Percentiles rank a stretch among this genome's conserved stretches.
Evolutionary conservation across 129 eudicot genomes (phyloP).

Genomic region (Flaveria bidentis): DNA sequence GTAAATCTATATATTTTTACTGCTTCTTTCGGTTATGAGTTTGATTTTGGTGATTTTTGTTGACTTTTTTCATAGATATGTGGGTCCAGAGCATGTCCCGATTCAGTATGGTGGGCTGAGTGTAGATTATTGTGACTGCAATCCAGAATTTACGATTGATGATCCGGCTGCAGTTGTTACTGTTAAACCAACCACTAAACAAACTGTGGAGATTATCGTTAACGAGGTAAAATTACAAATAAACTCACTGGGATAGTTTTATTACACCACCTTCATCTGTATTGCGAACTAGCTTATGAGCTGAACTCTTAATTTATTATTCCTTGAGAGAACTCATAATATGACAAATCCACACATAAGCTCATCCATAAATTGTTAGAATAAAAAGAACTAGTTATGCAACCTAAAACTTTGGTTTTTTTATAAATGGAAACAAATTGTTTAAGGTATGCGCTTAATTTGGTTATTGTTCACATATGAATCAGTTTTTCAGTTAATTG

Average conservation of each 20-base stretch:
- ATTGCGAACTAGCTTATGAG: neutral
- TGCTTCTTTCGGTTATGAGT: neutral
- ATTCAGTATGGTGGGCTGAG: conserved; percentile 19
- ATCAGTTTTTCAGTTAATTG: neutral
- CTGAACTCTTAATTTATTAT: neutral
- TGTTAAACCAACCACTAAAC: conserved; percentile 13
- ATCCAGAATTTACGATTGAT: conserved; percentile 11
- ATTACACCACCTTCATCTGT: neutral
- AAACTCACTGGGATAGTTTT: neutral
- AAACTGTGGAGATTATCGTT: conserved; percentile 12
- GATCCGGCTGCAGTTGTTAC: conserved; percentile 20
- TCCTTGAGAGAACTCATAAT: too few relatives aligned
- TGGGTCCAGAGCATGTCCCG: conserved; percentile 16
- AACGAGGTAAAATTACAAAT: neutral
- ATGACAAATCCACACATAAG: too few relatives aligned
- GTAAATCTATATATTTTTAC: neutral
- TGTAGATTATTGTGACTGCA: conserved; percentile 21
- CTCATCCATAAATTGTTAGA: too few relatives aligned
- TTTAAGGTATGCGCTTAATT: neutral
- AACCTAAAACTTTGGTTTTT: neutral
- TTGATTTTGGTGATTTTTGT: neutral
- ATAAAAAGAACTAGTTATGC: neutral
- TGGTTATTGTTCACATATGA: too few relatives aligned
- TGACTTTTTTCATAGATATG: neutral
- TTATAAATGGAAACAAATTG: neutral